Evolutionary conservation across 805 yeast genomes (phyloP).

Genomic region (Saturnispora halmiae): DNA sequence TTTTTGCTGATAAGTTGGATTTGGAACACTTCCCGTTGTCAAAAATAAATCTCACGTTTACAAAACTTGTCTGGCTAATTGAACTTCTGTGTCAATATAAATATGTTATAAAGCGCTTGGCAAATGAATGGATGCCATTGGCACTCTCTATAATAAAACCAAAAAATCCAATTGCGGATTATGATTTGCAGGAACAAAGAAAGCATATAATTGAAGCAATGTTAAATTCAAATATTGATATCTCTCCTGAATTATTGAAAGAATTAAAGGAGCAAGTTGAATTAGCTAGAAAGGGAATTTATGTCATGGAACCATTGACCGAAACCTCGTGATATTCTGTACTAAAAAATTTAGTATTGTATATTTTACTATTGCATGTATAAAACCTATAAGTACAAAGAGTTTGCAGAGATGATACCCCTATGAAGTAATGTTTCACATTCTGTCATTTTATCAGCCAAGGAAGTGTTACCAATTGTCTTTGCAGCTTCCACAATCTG

Average conservation of each 20-base stretch:
- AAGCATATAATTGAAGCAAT: conserved; percentile 4
- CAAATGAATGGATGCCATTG: conserved; percentile 19
- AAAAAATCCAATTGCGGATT: conserved; percentile 5
- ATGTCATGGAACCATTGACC: conserved; percentile 10
- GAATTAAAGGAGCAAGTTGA: conserved; percentile 2
- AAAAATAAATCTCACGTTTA: conserved; percentile 12
- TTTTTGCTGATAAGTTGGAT: conserved; percentile 17
- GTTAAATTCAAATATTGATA: not conserved
- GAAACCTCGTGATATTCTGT: conserved; percentile 1
- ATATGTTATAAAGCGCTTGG: conserved; percentile 21
- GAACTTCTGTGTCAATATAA: conserved; percentile 16
- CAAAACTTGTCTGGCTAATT: conserved; percentile 11
- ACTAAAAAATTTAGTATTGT: too few species aligned
- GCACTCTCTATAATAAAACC: conserved; percentile 4
- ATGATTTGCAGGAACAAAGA: not conserved
- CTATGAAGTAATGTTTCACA: conserved; percentile 83
- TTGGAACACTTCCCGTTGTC: conserved; percentile 9
- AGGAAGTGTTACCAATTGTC: conserved; percentile 82
- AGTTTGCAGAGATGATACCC: conserved; percentile 94
- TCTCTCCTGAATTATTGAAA: not conserved
- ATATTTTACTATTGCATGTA: not conserved
- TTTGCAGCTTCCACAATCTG: conserved; percentile 89
- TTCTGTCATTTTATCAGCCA: conserved; percentile 82
- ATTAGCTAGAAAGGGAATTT: conserved; percentile 2
- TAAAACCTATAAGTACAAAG: conserved; percentile 59